Percentiles rank a stretch among this genome's conserved stretches.
Evolutionary conservation across 2,329 filamentous ascomycete species (phyloP).

Genomic region (Cercospora beticola): DNA sequence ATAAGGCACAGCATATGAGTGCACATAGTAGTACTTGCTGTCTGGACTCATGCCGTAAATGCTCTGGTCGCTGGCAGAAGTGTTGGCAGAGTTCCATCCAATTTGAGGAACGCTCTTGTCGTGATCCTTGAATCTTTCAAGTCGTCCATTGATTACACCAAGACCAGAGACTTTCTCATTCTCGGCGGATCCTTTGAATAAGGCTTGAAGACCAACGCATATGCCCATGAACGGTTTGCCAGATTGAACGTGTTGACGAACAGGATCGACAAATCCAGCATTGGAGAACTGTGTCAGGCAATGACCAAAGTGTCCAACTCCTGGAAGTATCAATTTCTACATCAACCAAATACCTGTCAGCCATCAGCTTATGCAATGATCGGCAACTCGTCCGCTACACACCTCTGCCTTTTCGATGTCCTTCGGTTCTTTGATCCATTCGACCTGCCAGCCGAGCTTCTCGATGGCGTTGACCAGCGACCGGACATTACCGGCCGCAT

Average conservation of each 20-base stretch:
- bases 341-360: conserved; percentile 30
- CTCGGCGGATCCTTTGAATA: conserved; percentile 85
- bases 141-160: conserved; percentile 66
- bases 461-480: conserved; percentile 97
- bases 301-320: conserved; percentile 96
- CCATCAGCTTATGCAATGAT: conserved; percentile 31
- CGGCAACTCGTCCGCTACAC: conserved; percentile 24
- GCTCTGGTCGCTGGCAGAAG: conserved; percentile 51
- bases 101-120: conserved; percentile 96
- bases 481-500: conserved; percentile 93
- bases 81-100: conserved; percentile 91
- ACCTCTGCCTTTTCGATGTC: conserved; percentile 86
- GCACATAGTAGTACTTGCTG: conserved; percentile 99
- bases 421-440: conserved; percentile 83
- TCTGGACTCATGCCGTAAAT: conserved; percentile 76
- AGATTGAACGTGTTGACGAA: conserved; percentile 76
- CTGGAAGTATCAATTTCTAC: conserved; percentile 90
- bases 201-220: conserved; percentile 87
- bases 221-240: conserved; percentile 99
- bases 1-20: conserved; percentile 87
- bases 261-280: conserved; percentile 79
- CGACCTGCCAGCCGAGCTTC: conserved; percentile 86
- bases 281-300: conserved; percentile 81
- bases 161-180: conserved; percentile 70
- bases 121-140: conserved; percentile 73